phyloP scores from a whole-genome alignment of 2,329 filamentous ascomycete species.

The Drechslerella coelobrocha region DNA sequence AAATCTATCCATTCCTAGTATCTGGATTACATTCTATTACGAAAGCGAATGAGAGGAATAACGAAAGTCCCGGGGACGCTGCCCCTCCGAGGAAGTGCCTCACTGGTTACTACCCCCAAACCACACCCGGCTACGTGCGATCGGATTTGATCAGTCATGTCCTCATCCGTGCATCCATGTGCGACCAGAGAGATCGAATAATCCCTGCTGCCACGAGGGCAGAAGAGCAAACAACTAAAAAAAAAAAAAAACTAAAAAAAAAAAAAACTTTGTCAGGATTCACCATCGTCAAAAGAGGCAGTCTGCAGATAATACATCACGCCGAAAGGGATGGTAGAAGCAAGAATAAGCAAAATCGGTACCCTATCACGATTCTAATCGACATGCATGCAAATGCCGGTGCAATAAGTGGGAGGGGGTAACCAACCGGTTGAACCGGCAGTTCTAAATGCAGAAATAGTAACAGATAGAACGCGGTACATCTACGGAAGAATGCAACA shows the following conservation, averaged over 20 bases:
- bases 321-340: no score
- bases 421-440: slow-evolving; percentile 36
- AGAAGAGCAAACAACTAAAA: no score
- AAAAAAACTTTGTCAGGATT: slow-evolving; percentile 11
- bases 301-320: not conserved
- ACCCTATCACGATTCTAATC: no score
- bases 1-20: no score
- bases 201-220: slow-evolving; percentile 49
- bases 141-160: not conserved
- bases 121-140: no score
- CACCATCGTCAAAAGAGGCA: not conserved
- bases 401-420: not conserved
- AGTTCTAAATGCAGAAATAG: slow-evolving; percentile 3
- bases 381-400: not conserved
- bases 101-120: no score
- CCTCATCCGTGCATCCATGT: not conserved
- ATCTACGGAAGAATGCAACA: not conserved
- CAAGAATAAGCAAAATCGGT: slow-evolving; percentile 11
- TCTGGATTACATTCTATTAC: no score
- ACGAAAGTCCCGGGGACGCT: no score
- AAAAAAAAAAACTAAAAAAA: no score
- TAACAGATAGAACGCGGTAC: not conserved
- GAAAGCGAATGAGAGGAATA: no score
- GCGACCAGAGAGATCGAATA: not conserved
- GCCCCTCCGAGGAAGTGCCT: no score